A percentile compares a stretch with the other conserved stretches of the same genome.
phyloP scores from a whole-genome alignment of 345 rosid genomes.

The Excoecaria cochinchinensis region DNA sequence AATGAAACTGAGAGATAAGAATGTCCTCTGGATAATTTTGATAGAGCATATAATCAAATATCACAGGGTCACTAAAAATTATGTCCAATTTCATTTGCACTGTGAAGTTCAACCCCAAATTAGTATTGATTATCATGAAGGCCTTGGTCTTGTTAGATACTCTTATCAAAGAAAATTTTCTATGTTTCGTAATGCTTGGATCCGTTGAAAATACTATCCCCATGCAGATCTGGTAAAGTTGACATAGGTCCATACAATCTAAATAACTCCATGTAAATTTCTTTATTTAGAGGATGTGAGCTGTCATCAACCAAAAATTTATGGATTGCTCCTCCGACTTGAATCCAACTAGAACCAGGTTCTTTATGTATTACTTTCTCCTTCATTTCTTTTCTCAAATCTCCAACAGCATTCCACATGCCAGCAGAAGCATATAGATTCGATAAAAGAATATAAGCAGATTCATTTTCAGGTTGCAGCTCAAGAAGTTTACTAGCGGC shows the following conservation, averaged over 20 bases:
- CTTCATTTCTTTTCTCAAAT: slow-evolving; percentile 20
- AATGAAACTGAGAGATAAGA: not conserved
- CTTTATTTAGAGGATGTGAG: slow-evolving; percentile 32
- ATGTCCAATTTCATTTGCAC: no score
- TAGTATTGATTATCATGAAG: not conserved
- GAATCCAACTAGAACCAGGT: slow-evolving; percentile 28
- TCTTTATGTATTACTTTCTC: slow-evolving; percentile 8
- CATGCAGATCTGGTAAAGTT: slow-evolving; percentile 4
- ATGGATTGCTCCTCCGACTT: slow-evolving; percentile 28
- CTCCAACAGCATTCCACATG: slow-evolving; percentile 21
- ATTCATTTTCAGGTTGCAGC: slow-evolving; percentile 21
- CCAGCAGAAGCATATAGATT: slow-evolving; percentile 21
- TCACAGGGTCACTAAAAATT: no score
- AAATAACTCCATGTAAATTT: slow-evolving; percentile 24
- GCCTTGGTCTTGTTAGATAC: not conserved
- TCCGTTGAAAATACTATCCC: slow-evolving; percentile 4
- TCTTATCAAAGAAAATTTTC: not conserved
- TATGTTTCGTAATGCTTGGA: not conserved
- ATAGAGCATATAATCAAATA: no score
- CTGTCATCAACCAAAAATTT: slow-evolving; percentile 32
- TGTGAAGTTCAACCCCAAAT: not conserved
- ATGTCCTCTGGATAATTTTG: no score
- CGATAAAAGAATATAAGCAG: slow-evolving; percentile 22
- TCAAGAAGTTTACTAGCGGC: slow-evolving; percentile 19
- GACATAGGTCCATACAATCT: slow-evolving; percentile 32